Percentiles rank a stretch among this genome's conserved stretches.
These are phyloP conservation scores for Cladosporium halotolerans DNA, from an alignment of 2,329 filamentous ascomycete species.

Conservation along the genomic window DNA sequence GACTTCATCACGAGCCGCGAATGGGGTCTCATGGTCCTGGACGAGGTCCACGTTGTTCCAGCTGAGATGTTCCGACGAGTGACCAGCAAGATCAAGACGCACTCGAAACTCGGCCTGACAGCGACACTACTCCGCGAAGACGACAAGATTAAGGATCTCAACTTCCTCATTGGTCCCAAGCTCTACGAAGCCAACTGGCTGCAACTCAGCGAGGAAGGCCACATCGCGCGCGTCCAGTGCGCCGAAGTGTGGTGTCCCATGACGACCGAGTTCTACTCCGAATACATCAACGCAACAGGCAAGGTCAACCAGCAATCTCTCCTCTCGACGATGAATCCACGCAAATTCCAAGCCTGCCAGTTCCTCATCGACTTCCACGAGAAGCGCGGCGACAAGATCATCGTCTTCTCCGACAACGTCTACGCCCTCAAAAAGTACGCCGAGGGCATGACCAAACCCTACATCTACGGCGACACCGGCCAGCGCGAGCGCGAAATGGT, in stretches of 20 bases:
- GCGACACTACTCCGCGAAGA: slow-evolving; percentile 92
- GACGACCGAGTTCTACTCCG: slow-evolving; percentile 95
- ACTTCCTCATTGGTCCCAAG: slow-evolving; percentile 95
- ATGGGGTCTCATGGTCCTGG: slow-evolving; percentile 95
- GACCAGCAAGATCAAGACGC: slow-evolving; percentile 85
- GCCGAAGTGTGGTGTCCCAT: slow-evolving; percentile 99
- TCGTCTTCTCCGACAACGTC: slow-evolving; percentile 96
- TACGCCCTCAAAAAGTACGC: slow-evolving; percentile 86
- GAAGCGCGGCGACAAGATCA: slow-evolving; percentile 89
- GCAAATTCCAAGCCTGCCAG: slow-evolving; percentile 94
- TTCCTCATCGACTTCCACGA: slow-evolving; percentile 99
- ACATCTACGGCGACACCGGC: slow-evolving; percentile 82
- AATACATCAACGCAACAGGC: slow-evolving; percentile 65
- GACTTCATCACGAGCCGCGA: slow-evolving; percentile 81
- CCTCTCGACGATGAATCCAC: slow-evolving; percentile 94
- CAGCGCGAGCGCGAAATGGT: slow-evolving; percentile 82
- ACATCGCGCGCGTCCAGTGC: slow-evolving; percentile 95
- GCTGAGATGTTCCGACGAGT: slow-evolving; percentile 95
- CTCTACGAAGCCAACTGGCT: slow-evolving; percentile 99
- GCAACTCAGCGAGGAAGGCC: slow-evolving; percentile 92
- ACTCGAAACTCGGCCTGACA: slow-evolving; percentile 90
- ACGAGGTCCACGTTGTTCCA: slow-evolving; percentile 96
- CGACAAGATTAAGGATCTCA: slow-evolving; percentile 95
- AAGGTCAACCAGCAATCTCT: slow-evolving; percentile 60
- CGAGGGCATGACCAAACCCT: slow-evolving; percentile 74